Percentiles rank a stretch among this genome's conserved stretches.
Conservation (phyloP, 371 early-diverging fungal genomes). For the Haplosporangium sp. region DNA sequence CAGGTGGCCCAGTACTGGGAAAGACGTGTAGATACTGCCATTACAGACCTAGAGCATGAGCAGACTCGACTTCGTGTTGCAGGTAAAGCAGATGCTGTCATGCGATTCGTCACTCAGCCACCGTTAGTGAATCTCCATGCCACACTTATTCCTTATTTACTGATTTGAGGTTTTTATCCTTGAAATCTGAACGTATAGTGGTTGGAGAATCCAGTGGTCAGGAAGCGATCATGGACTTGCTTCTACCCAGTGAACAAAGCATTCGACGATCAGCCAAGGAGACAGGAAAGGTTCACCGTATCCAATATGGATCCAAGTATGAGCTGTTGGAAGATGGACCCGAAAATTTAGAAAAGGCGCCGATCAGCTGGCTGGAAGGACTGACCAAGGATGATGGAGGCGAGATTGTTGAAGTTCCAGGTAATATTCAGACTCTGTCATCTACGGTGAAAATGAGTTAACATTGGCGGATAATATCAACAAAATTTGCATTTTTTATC, state of each 20-base stretch:
- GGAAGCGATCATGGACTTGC: constrained; percentile 43
- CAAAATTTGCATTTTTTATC: background rate
- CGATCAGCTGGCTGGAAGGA: constrained; percentile 53
- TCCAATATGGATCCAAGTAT: constrained; percentile 44
- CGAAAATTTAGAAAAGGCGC: constrained; percentile 41
- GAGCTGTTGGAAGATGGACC: constrained; percentile 24
- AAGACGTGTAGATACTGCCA: constrained; percentile 40
- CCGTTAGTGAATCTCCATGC: background rate
- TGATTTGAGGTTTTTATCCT: too few species aligned
- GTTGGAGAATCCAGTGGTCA: constrained; percentile 53
- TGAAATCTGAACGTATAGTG: constrained; percentile 12
- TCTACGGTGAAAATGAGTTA: background rate
- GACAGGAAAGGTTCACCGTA: constrained; percentile 50
- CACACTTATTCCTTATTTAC: background rate
- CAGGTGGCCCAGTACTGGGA: constrained; percentile 53
- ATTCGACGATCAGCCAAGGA: constrained; percentile 46
- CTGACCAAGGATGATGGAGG: constrained; percentile 30
- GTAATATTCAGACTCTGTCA: constrained; percentile 9
- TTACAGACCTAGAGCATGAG: constrained; percentile 38
- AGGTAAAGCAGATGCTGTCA: constrained; percentile 9
- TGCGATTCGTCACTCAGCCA: background rate
- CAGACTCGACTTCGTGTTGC: constrained; percentile 38
- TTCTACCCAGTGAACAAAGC: constrained; percentile 40
- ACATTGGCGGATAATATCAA: too few species aligned
- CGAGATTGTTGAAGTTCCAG: constrained; percentile 49